Base-by-base conservation (phyloP, 108 stramenopile genomes). In the Discostella pseudostelligera region DNA sequence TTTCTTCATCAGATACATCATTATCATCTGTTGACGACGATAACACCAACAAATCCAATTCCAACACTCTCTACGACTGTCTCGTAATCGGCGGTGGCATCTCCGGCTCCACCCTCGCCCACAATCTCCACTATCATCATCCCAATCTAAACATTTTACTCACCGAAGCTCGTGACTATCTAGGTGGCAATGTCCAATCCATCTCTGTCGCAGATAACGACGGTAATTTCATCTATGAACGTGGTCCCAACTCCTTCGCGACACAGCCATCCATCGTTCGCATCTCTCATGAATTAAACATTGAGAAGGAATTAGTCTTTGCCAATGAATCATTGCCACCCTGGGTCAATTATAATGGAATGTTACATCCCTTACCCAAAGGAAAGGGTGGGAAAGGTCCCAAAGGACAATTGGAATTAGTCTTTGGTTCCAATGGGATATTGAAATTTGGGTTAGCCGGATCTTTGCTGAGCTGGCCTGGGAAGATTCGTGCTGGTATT, bases 101-200 rank as follows among this genome's bases (percentile, higher is more conserved):
- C 67, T 87, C 88, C 50, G 98, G 98, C 43, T 87, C 86, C 49
- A 89, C 90, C 21, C 66, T 95, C 25, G 90, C 94, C 11, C 90
- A 94, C 75, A 94, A 98, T 74, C 84, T 96, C 0, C 44, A 51
- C 9, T 12, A 11, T 12, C 14, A 11, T 1, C 47, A 48, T n/a
- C n/a, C n/a, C 56, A 65, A 65, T 39, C 44, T 84, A 16, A 64
- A 88, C 56, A 67, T 92, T 24, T 57, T 96, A 50, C 68, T 98
- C 49, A 74, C 92, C 4, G 96, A 97, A 83, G 74, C 82, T 19
- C 75, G 84, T 5, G 79, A 88, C 46, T 85, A 87, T 50, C 76
- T 97, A 29, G 98, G 98, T 0, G 98, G 98, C 45, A 97, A 97
- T 82, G 90, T 97, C 40, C 92, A 85, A 49, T 91, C 90, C 22